Percentiles rank a stretch among this genome's conserved stretches.
Evolutionary conservation across 2,329 filamentous ascomycete genomes (phyloP).

Genomic region (Trichoderma gracile): DNA sequence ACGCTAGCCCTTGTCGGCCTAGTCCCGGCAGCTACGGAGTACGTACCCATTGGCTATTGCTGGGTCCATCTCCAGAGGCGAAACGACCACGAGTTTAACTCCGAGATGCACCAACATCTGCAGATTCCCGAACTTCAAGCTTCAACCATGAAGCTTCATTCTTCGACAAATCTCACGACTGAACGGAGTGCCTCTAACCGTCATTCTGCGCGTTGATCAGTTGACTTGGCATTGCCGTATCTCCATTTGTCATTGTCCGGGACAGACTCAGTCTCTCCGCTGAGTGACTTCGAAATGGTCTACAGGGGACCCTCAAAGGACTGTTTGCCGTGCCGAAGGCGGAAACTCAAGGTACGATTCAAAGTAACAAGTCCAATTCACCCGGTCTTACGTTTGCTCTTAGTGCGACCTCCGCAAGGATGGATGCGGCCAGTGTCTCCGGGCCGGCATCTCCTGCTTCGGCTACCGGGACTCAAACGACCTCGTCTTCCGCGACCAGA

Average conservation of each 20-base stretch:
- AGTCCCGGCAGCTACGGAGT: not conserved
- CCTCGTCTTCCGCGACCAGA: constrained; percentile 33
- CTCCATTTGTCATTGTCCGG: not conserved
- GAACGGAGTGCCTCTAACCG: not conserved
- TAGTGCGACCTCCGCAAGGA: constrained; percentile 31
- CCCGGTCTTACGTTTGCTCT: not conserved
- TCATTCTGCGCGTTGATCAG: not conserved
- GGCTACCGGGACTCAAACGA: constrained; percentile 33
- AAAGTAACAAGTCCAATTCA: too few relatives aligned
- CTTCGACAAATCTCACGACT: not conserved
- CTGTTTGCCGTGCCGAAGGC: constrained; percentile 32
- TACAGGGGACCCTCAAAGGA: constrained; percentile 32
- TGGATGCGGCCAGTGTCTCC: constrained; percentile 33
- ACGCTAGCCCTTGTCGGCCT: constrained; percentile 6
- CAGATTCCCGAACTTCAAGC: not conserved
- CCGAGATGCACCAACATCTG: constrained; percentile 6
- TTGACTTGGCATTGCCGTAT: not conserved
- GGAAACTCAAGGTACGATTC: constrained; percentile 31
- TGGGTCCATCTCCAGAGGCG: not conserved
- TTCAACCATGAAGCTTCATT: constrained; percentile 2
- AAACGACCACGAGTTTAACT: not conserved
- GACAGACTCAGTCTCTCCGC: not conserved
- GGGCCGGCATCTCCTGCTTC: constrained; percentile 31
- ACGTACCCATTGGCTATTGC: too few relatives aligned
- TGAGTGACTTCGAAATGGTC: constrained; percentile 28